These are phyloP conservation scores for Ophiostoma populinum DNA, from an alignment of 2,329 filamentous ascomycete species.

Conservation along the genomic window DNA sequence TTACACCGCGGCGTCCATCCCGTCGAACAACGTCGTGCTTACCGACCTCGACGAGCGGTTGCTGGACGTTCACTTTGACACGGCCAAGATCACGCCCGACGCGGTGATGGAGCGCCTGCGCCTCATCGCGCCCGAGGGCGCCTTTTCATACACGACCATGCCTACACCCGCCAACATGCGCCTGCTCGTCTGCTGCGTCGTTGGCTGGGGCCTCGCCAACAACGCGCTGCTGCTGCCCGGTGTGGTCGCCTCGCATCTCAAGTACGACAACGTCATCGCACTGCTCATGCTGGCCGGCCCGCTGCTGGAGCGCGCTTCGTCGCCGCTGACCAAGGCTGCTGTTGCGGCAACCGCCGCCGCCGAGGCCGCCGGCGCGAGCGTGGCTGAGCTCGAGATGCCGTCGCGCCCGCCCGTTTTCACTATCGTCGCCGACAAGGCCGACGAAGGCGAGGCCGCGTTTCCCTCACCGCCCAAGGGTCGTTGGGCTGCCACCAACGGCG, in stretches of 20 bases:
- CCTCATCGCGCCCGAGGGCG: constrained; percentile 5
- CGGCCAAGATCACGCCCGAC: background rate
- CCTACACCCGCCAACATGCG: constrained; percentile 3
- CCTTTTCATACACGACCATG: constrained; percentile 6
- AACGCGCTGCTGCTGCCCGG: constrained; percentile 1
- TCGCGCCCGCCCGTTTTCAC: no score
- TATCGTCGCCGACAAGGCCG: no score
- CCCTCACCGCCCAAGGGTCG: no score
- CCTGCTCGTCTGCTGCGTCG: constrained; percentile 5
- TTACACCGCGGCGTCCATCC: no score
- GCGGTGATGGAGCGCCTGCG: constrained; percentile 6
- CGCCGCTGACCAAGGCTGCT: no score
- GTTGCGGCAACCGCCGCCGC: no score
- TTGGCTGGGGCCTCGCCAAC: constrained; percentile 9
- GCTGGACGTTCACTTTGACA: constrained; percentile 2
- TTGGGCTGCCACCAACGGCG: no score
- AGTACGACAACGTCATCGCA: constrained; percentile 6
- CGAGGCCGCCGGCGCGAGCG: no score
- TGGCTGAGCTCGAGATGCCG: no score
- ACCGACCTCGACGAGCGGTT: constrained; percentile 8
- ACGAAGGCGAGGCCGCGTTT: no score
- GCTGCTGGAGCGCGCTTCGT: background rate
- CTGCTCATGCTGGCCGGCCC: constrained; percentile 8
- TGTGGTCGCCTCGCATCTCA: background rate
- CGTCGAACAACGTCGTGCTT: no score